Evolutionary conservation across 1,284 basidiomycete species (phyloP), one percentile per base, ranked within the genome.

Genomic region (Naganishia liquefaciens): DNA sequence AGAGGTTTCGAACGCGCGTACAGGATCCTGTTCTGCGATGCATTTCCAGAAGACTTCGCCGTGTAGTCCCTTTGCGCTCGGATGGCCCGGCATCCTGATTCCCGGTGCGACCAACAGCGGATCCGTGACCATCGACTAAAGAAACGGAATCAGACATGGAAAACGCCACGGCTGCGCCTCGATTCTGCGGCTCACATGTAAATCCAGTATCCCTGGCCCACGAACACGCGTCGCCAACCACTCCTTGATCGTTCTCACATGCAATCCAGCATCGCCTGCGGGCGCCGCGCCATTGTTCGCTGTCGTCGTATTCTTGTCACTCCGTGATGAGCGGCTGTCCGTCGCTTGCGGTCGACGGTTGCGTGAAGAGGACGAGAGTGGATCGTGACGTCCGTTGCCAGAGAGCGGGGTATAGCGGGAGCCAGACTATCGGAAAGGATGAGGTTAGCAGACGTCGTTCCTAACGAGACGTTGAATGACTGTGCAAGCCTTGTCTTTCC

Each of bases 11-110:
- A 10, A 21, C 46, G 7, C 1, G 51, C 28, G 66, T 69, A 54
- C 68, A 73, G 77, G 73, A 25, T 77, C 68, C 5, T 72, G 68
- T 33, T 68, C 65, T 23, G 74, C 71, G 39, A 76, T 74, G 11
- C 77, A 69, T 50, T 70, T 67, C 75, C 75, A 78, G 53, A 79
- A 75, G 2, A 77, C 74, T 11, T 69, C 65, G 10, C 77, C 77
- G 28, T 72, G 70, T 47, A 71, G 71, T 2, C 49, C 44, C 7
- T 73, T 73, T 2, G 77, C 76, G 37, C 75, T 70, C 2, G 67
- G 68, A 65, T 77, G 72, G 19, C 76, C 76, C 0, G 76, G 76
- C 7, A 77, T 74, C 37, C 74, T 52, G 21, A 79, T 74, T 5
- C 74, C 75, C 43, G 75, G 68, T 44, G 72, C 68, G 49, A 74